Evolutionary conservation across 2,329 filamentous ascomycete species (phyloP).

Genomic region (Sclerotinia borealis): DNA sequence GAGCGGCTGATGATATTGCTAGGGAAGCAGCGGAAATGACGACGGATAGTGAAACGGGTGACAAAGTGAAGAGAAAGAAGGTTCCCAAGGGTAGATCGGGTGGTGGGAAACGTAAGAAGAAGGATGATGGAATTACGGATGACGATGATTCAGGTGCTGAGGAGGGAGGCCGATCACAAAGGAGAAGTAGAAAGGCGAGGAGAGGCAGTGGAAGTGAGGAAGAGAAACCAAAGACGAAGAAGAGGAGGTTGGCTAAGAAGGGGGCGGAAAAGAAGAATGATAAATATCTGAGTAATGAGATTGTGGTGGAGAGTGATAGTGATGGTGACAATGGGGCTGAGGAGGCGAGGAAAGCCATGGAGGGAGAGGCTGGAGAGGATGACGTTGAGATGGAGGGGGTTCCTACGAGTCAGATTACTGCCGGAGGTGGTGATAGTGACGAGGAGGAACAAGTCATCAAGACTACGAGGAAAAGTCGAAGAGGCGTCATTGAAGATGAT

Average conservation of each 20-base stretch:
- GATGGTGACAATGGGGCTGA: slow-evolving; percentile 30
- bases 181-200: slow-evolving; percentile 18
- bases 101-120: slow-evolving; percentile 39
- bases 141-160: slow-evolving; percentile 31
- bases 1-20: slow-evolving; percentile 62
- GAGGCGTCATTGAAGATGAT: slow-evolving; percentile 31
- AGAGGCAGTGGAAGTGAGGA: slow-evolving; percentile 31
- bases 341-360: slow-evolving; percentile 24
- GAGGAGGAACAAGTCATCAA: slow-evolving; percentile 26
- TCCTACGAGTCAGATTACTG: background rate
- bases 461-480: slow-evolving; percentile 24
- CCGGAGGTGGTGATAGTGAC: slow-evolving; percentile 14
- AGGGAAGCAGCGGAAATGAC: slow-evolving; percentile 73
- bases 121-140: slow-evolving; percentile 32
- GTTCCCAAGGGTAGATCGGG: slow-evolving; percentile 39
- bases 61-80: slow-evolving; percentile 74
- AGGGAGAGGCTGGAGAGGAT: slow-evolving; percentile 16
- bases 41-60: slow-evolving; percentile 74
- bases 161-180: slow-evolving; percentile 8
- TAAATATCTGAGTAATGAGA: slow-evolving; percentile 33
- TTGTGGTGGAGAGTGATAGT: slow-evolving; percentile 33
- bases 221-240: slow-evolving; percentile 33
- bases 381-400: slow-evolving; percentile 17
- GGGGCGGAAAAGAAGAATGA: slow-evolving; percentile 24
- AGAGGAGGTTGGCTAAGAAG: slow-evolving; percentile 32